A percentile compares a stretch with the other conserved stretches of the same genome.
These are phyloP conservation scores for Hypoxylon subgilvum DNA, from an alignment of 495 filamentous ascomycete species.

Conservation along the genomic window DNA sequence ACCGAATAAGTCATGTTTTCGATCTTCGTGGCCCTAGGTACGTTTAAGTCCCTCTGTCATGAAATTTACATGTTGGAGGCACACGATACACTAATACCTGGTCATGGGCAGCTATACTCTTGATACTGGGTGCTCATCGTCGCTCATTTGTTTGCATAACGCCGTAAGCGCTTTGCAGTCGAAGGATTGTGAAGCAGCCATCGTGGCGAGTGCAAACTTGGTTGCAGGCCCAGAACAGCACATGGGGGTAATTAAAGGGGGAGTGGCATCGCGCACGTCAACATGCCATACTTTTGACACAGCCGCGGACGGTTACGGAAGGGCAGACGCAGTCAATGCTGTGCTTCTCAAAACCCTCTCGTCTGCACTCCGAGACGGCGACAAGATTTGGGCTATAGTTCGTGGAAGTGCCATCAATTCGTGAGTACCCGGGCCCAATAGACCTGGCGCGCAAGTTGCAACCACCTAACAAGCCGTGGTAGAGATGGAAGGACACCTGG, in stretches of 20 bases:
- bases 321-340: slow-evolving; percentile 38
- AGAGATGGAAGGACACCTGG: slow-evolving; percentile 52
- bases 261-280: slow-evolving; percentile 51
- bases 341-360: slow-evolving; percentile 53
- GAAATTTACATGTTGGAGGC: too few relatives aligned
- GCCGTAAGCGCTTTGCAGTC: slow-evolving; percentile 43
- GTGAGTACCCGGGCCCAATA: slow-evolving; percentile 6
- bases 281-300: slow-evolving; percentile 53
- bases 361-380: slow-evolving; percentile 50
- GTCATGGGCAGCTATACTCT: slow-evolving; percentile 57
- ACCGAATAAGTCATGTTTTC: slow-evolving; percentile 61
- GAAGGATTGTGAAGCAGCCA: slow-evolving; percentile 47
- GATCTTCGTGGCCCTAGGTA: slow-evolving; percentile 54
- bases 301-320: slow-evolving; percentile 40
- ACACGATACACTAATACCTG: too few relatives aligned
- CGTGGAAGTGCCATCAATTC: slow-evolving; percentile 52
- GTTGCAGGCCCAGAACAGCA: slow-evolving; percentile 46
- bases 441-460: not conserved
- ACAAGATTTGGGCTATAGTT: slow-evolving; percentile 58
- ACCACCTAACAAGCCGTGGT: slow-evolving; percentile 14
- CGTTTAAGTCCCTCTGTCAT: not conserved
- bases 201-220: slow-evolving; percentile 49
- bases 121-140: slow-evolving; percentile 59
- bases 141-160: slow-evolving; percentile 46
- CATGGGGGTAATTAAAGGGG: slow-evolving; percentile 42